A percentile compares a stretch with the other conserved stretches of the same genome.
Conservation (phyloP, 257 asterid genomes). For the Capsicum chinense region DNA sequence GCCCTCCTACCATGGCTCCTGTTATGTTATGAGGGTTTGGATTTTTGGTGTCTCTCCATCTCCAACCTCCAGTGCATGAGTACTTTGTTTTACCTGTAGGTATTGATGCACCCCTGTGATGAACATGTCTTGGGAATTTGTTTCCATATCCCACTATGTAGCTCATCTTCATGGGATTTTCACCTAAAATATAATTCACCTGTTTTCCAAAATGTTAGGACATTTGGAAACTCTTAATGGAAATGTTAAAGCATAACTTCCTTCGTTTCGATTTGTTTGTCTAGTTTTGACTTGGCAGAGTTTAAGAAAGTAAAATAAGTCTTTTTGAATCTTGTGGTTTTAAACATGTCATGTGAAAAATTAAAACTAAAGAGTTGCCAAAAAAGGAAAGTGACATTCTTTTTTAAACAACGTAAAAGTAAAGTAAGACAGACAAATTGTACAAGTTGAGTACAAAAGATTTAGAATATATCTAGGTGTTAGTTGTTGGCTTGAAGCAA, state of each 20-base stretch:
- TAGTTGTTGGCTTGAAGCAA: too few relatives aligned
- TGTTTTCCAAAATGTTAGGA: conserved; percentile 31
- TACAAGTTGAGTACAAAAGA: too few relatives aligned
- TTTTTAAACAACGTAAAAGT: too few relatives aligned
- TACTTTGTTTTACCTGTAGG: conserved; percentile 55
- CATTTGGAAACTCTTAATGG: neutral
- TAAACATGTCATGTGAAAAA: neutral
- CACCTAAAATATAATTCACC: conserved; percentile 76
- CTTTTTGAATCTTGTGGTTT: neutral
- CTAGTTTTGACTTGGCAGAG: neutral
- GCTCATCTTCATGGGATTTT: conserved; percentile 77
- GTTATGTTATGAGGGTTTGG: conserved; percentile 66
- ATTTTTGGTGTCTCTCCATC: conserved; percentile 61
- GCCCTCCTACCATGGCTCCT: conserved; percentile 96
- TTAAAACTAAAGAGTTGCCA: too few relatives aligned
- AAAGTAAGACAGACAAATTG: too few relatives aligned
- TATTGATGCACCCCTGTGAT: conserved; percentile 91
- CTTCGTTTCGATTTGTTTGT: neutral
- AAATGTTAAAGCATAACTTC: too few relatives aligned
- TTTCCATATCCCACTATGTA: conserved; percentile 76
- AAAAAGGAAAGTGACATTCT: too few relatives aligned
- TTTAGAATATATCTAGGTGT: too few relatives aligned
- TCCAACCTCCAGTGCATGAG: conserved; percentile 80
- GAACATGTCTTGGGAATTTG: conserved; percentile 70
- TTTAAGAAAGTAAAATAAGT: neutral